These are phyloP conservation scores for Phytophthora quininea DNA, from an alignment of 352 stramenopile genomes.

Conservation along the genomic window DNA sequence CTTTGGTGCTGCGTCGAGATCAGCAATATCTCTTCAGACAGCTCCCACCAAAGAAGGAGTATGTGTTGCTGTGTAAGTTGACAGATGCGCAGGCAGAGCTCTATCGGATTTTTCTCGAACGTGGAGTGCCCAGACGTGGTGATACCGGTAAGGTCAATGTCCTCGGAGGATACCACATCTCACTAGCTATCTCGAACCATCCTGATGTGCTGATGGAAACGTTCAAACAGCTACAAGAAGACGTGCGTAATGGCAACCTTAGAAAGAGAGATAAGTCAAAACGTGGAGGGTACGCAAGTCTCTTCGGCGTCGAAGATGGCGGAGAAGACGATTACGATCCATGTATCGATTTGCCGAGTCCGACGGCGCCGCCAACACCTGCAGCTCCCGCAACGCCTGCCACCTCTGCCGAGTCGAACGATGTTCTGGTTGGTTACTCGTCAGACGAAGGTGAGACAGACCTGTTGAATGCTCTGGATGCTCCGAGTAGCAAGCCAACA, in stretches of 20 bases:
- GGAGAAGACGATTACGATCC: slow-evolving; percentile 59
- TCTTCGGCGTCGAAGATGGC: slow-evolving; percentile 53
- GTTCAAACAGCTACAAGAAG: slow-evolving; percentile 67
- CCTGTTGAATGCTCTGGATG: slow-evolving; percentile 49
- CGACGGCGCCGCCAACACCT: slow-evolving; percentile 1
- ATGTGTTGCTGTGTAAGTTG: slow-evolving; percentile 85
- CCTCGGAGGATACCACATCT: slow-evolving; percentile 87
- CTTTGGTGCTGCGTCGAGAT: slow-evolving; percentile 85
- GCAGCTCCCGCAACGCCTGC: slow-evolving; percentile 7
- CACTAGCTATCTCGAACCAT: slow-evolving; percentile 89
- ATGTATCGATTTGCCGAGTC: slow-evolving; percentile 24
- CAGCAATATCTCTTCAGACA: slow-evolving; percentile 86
- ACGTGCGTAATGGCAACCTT: slow-evolving; percentile 42
- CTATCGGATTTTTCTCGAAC: slow-evolving; percentile 75
- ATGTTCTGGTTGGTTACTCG: slow-evolving; percentile 1
- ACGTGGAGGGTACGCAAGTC: slow-evolving; percentile 22
- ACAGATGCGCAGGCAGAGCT: slow-evolving; percentile 73
- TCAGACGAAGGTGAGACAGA: slow-evolving; percentile 51
- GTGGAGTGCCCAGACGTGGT: slow-evolving; percentile 67
- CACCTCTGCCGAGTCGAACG: background rate
- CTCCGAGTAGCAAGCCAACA: background rate
- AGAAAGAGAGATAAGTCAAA: slow-evolving; percentile 31
- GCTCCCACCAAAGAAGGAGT: slow-evolving; percentile 90
- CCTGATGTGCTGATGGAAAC: slow-evolving; percentile 82
- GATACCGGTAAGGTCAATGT: slow-evolving; percentile 67